phyloP scores from a whole-genome alignment of 2,329 filamentous ascomycete species.

The Venturia nashicola region DNA sequence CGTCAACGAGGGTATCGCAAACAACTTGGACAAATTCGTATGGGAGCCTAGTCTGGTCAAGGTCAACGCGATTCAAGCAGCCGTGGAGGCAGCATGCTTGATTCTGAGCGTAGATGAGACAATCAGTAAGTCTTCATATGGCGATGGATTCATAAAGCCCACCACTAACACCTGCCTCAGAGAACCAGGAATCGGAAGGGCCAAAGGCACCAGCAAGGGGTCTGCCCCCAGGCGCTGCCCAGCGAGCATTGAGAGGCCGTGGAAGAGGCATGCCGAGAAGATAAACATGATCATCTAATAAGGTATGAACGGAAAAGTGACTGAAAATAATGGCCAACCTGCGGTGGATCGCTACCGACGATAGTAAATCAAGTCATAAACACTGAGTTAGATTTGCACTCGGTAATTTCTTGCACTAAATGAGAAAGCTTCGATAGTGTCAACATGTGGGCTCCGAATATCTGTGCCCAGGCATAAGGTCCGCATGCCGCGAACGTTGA shows the following conservation, averaged over 20 bases:
- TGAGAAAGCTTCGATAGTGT: neutral
- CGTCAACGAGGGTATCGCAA: slow-evolving; percentile 74
- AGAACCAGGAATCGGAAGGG: slow-evolving; percentile 82
- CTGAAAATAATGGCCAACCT: neutral
- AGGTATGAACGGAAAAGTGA: neutral
- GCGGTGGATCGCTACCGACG: neutral
- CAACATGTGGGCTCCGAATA: neutral
- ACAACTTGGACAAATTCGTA: slow-evolving; percentile 93
- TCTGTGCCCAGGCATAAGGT: neutral
- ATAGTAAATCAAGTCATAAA: neutral
- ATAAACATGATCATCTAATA: slow-evolving; percentile 29
- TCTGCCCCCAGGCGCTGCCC: slow-evolving; percentile 55
- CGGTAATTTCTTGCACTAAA: neutral
- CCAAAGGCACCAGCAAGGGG: slow-evolving; percentile 69
- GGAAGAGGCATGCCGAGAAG: slow-evolving; percentile 81
- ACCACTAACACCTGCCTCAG: slow-evolving; percentile 23
- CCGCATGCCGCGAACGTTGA: neutral
- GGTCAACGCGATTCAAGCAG: slow-evolving; percentile 92
- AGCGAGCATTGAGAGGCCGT: slow-evolving; percentile 72
- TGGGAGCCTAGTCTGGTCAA: slow-evolving; percentile 97
- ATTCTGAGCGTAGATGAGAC: slow-evolving; percentile 97
- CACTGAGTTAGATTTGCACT: neutral
- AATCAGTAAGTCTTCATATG: slow-evolving; percentile 49
- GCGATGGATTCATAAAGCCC: slow-evolving; percentile 11
- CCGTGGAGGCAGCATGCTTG: slow-evolving; percentile 87